Evolutionary conservation across 2,329 filamentous ascomycete genomes (phyloP).

Genomic region (Xylariaceae sp.): DNA sequence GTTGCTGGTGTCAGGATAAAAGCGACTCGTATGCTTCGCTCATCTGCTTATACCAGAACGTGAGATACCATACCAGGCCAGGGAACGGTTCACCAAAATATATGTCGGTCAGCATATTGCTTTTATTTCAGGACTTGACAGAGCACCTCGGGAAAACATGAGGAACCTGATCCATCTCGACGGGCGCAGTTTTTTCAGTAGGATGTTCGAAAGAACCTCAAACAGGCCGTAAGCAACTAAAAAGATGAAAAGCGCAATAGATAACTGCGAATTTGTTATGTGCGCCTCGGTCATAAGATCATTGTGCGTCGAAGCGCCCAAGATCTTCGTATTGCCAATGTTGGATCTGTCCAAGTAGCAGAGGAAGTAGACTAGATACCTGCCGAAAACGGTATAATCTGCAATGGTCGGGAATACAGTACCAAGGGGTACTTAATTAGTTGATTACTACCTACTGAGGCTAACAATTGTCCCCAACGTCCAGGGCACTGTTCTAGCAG

Average conservation of each 20-base stretch:
- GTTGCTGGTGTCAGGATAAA: slow-evolving; percentile 74
- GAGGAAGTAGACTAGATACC: slow-evolving; percentile 63
- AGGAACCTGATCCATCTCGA: slow-evolving; percentile 71
- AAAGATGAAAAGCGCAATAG: slow-evolving; percentile 48
- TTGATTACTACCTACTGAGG: too few species aligned
- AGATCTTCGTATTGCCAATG: slow-evolving; percentile 52
- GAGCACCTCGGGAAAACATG: slow-evolving; percentile 70
- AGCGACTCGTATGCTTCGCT: slow-evolving; percentile 73
- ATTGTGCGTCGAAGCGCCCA: slow-evolving; percentile 46
- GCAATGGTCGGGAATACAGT: background rate
- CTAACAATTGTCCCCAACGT: too few species aligned
- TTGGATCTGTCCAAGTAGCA: slow-evolving; percentile 63
- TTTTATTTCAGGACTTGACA: background rate
- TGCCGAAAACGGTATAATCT: slow-evolving; percentile 58
- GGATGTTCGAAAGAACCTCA: slow-evolving; percentile 70
- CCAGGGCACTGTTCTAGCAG: too few species aligned
- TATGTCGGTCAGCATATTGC: slow-evolving; percentile 56
- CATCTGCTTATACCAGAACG: slow-evolving; percentile 76
- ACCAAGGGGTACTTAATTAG: background rate
- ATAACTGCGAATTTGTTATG: slow-evolving; percentile 41
- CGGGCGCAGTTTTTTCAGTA: slow-evolving; percentile 69
- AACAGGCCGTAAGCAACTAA: slow-evolving; percentile 52
- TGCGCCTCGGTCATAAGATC: slow-evolving; percentile 44
- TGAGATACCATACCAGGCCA: slow-evolving; percentile 70
- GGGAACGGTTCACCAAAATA: slow-evolving; percentile 65